Percentiles rank a stretch among this genome's conserved stretches.
Conservation (phyloP, 495 filamentous ascomycete species). For the Trichoderma virens region DNA sequence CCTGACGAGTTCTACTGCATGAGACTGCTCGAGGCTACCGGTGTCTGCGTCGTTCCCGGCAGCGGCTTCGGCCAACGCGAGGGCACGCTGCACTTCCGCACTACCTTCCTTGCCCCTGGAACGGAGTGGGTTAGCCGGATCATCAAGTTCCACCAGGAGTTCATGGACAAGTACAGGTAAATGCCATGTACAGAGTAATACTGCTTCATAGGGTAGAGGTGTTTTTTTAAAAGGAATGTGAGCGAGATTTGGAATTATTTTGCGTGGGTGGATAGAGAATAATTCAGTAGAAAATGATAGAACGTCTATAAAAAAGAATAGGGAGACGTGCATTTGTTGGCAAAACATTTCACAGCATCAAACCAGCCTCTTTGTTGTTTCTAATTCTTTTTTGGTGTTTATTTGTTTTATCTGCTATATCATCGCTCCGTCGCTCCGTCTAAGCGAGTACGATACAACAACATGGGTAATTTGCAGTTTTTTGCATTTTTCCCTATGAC, state of each 20-base stretch:
- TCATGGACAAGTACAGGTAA: constrained; percentile 73
- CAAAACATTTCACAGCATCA: too few species aligned
- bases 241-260: not conserved
- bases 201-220: not conserved
- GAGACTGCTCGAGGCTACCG: constrained; percentile 82
- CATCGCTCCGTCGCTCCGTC: not conserved
- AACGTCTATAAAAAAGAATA: too few species aligned
- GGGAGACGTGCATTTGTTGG: too few species aligned
- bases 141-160: constrained; percentile 81
- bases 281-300: not conserved
- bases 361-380: too few species aligned
- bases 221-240: not conserved
- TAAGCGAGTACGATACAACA: not conserved
- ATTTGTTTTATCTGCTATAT: not conserved
- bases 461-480: not conserved
- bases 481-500: not conserved
- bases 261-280: not conserved
- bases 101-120: constrained; percentile 91
- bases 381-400: too few species aligned
- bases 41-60: constrained; percentile 91
- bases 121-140: constrained; percentile 91
- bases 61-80: constrained; percentile 92
- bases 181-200: not conserved
- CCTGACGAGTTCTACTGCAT: constrained; percentile 94
- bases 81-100: constrained; percentile 87